Evolutionary conservation across 805 yeast species (phyloP), one percentile per base, ranked within the genome.

Genomic region (Myxozyma mucilagina): DNA sequence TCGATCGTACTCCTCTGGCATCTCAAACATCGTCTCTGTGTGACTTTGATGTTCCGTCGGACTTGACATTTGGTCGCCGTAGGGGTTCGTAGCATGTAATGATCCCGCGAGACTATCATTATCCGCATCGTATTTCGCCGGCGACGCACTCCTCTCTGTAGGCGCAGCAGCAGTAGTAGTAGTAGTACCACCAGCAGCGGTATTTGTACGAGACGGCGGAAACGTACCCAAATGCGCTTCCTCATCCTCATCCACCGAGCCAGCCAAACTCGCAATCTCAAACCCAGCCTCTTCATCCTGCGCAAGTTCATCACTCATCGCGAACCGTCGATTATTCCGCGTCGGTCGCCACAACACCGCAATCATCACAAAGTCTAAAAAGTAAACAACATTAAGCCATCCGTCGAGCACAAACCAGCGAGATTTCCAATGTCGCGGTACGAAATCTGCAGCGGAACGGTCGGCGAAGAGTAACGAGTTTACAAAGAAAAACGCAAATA

Each of bases 321-420:
- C 98, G 71, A 94, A 83, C 84, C 96, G 87, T 70, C 92, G 89
- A 60, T 97, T 91, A 44, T 96, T 90, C 68, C 88, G 94, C 0
- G 97, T 93, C 56, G 99, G 99, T 75, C 99, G 87, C 99, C 99
- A 94, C 65, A 94, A 83, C 78, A 91, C 84, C 4, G 97, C 89
- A 65, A 94, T 80, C 9, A 91, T 83, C 69, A 87, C 82, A 73
- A 94, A 92, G 42, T 92, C 92, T 51, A 86, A 75, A 71, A 89
- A 90, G 76, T 90, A 94, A 13, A 91, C 87, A 52, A 90, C 81
- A 52, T 96, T 86, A 43, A 97, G 96, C 97, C 98, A 92, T 78
- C 96, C 96, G 69, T 93, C 97, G 48, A 87, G 81, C 56, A 90
- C 75, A 70, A 94, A 90, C 78, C 90, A 92, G 70, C 96, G 84